Conservation (phyloP, 345 rosid species). For the Cardamine occulta region DNA sequence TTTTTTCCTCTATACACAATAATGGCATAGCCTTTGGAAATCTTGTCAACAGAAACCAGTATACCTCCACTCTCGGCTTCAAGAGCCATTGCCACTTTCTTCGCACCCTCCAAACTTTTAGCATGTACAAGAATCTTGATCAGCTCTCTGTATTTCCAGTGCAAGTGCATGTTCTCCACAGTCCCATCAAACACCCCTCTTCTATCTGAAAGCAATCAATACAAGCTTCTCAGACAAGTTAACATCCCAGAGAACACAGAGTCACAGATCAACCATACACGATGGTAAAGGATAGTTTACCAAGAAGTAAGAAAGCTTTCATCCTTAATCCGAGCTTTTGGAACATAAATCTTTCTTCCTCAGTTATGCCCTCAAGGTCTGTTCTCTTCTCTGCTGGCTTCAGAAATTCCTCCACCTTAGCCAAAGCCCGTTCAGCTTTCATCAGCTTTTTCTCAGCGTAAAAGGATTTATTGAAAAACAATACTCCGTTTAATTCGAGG, state of each 20-base stretch:
- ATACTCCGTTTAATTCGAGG: not conserved
- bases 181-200: constrained; percentile 97
- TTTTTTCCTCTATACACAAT: constrained; percentile 86
- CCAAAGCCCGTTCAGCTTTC: constrained; percentile 75
- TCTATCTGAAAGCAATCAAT: constrained; percentile 65
- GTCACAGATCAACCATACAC: constrained; percentile 5
- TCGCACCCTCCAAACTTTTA: constrained; percentile 72
- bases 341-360: constrained; percentile 98
- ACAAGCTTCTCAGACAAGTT: constrained; percentile 29
- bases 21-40: constrained; percentile 91
- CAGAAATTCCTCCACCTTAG: constrained; percentile 77
- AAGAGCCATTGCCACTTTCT: constrained; percentile 83
- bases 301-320: constrained; percentile 95
- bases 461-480: constrained; percentile 11
- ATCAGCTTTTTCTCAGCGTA: constrained; percentile 75
- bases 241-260: constrained; percentile 17
- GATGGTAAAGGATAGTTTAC: constrained; percentile 47
- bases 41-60: constrained; percentile 83
- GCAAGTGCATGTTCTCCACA: constrained; percentile 97
- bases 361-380: constrained; percentile 78
- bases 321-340: constrained; percentile 92
- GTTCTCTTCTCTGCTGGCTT: constrained; percentile 71
- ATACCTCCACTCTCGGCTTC: constrained; percentile 97
- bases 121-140: constrained; percentile 81
- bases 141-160: constrained; percentile 93